These are phyloP conservation scores for Pseudocercospora pini-densiflorae DNA, from an alignment of 2,329 filamentous ascomycete species.

Conservation along the genomic window DNA sequence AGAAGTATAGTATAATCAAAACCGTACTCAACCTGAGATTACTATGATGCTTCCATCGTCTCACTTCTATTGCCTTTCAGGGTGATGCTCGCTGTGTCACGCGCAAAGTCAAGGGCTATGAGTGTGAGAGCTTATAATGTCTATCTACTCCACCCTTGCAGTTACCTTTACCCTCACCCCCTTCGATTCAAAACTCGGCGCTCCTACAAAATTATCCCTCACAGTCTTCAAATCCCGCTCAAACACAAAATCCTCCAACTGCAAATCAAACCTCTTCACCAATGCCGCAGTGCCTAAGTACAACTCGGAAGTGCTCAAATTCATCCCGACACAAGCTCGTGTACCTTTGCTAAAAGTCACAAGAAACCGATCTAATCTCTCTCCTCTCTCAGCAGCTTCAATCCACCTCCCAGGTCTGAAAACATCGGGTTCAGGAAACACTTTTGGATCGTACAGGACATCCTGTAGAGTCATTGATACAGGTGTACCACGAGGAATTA, in stretches of 20 bases:
- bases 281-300: conserved; percentile 12
- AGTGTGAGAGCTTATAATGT: no score
- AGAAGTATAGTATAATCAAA: conserved; percentile 22
- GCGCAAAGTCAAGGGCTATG: no score
- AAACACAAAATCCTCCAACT: conserved; percentile 10
- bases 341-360: conserved; percentile 18
- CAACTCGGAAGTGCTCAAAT: conserved; percentile 16
- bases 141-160: not conserved
- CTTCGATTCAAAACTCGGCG: conserved; percentile 10
- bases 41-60: no score
- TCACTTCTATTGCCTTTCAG: no score
- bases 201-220: conserved; percentile 14
- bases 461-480: conserved; percentile 8
- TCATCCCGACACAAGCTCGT: conserved; percentile 18
- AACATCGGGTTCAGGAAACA: conserved; percentile 7
- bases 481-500: conserved; percentile 21
- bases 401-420: conserved; percentile 19
- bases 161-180: conserved; percentile 12
- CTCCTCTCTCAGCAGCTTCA: not conserved
- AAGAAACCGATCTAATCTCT: conserved; percentile 13
- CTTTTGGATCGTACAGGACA: not conserved
- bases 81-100: no score
- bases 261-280: conserved; percentile 11
- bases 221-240: conserved; percentile 9
- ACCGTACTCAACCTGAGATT: not conserved